Evolutionary conservation across 148 eudicot species (phyloP), one percentile per base, ranked within the genome.

Genomic region (Dysphania ambrosioides): DNA sequence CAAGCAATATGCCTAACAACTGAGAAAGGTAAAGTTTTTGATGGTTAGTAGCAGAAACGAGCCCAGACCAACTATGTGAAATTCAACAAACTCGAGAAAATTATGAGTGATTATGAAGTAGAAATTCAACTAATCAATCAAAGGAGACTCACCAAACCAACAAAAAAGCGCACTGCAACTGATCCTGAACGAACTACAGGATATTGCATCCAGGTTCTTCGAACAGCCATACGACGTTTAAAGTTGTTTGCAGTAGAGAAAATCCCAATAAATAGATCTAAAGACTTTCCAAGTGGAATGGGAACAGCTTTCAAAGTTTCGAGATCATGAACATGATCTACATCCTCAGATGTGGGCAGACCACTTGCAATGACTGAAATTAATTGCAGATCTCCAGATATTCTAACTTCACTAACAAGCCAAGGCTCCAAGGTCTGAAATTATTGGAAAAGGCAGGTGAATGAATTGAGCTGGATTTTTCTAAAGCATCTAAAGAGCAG

Each of bases 171-270:
- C 66, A 90, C 96, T 42, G 89, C 97, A 76, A 89, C 93, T 66
- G 83, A 78, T 60, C 97, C 98, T 6, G 92, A 86, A 23, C 92
- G 91, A 69, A 95, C 98, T 76, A 82, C 83, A 65, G 88, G 82
- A 79, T 88, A 95, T 77, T 95, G 98, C 97, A 95, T 95, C 98
- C 98, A 95, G 10, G 98, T 90, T 74, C 98, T 89, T 72, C 98
- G 86, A 78, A 92, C 97, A 75, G 98, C 98, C 98, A 95, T 95
- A 57, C 99, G 78, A 24, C 94, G 93, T 78, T 92, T 92, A 74
- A 95, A 95, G 82, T 95, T 95, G 81, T 92, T 95, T 65, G 97
- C 96, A 30, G 99, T 95, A 47, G 99, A 95, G 81, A 95, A 92
- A 72, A 92, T 87, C 29, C 99, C 99, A 78, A 92, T 64, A 72